Conservation (phyloP, 345 rosid genomes). For the Euphorbia pulcherrima region DNA sequence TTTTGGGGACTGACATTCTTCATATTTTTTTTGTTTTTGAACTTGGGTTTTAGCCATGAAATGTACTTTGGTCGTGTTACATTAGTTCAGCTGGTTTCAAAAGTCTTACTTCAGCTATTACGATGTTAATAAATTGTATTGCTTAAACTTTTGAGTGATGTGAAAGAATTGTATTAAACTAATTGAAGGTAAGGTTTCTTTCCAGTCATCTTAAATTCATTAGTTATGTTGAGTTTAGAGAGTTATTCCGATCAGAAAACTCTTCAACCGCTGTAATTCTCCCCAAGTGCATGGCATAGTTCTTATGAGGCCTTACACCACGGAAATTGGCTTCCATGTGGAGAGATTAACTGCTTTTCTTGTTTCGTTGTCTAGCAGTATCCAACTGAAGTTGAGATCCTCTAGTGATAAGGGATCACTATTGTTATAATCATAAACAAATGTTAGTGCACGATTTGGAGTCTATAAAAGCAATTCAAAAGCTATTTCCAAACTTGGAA, state of each 20-base stretch:
- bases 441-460: constrained; percentile 8
- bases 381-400: constrained; percentile 33
- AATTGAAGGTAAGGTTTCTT: background rate
- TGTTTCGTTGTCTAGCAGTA: constrained; percentile 32
- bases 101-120: too few relatives aligned
- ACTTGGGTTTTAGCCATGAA: constrained; percentile 5
- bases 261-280: constrained; percentile 29
- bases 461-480: constrained; percentile 19
- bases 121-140: background rate
- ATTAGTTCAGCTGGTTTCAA: background rate
- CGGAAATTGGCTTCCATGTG: constrained; percentile 30
- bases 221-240: constrained; percentile 21
- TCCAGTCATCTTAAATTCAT: constrained; percentile 20
- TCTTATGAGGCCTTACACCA: constrained; percentile 21
- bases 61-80: background rate
- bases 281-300: constrained; percentile 25
- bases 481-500: constrained; percentile 24
- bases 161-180: background rate
- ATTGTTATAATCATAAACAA: background rate
- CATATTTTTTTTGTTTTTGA: background rate
- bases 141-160: background rate
- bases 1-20: constrained; percentile 5
- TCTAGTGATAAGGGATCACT: background rate
- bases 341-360: constrained; percentile 37
- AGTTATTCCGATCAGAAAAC: constrained; percentile 17